Evolutionary conservation across 2,329 filamentous ascomycete genomes (phyloP).

Genomic region (Herpotrichia juniperi): DNA sequence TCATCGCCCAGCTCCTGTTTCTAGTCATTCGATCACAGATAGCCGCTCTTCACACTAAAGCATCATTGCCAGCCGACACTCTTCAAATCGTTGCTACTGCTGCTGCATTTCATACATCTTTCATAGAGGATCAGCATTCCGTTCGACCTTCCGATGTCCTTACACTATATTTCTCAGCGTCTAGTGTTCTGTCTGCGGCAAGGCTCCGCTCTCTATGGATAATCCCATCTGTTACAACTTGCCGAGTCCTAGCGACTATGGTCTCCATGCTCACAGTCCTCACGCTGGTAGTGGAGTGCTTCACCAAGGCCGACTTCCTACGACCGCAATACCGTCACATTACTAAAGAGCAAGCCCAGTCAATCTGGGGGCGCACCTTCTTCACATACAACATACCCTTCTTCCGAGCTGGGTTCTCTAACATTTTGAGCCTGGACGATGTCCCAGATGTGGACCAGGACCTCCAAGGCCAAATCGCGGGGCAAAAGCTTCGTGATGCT

Average conservation of each 20-base stretch:
- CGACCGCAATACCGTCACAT: neutral
- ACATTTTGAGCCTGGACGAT: neutral
- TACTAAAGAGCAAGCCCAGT: neutral
- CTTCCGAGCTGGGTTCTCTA: slow-evolving; percentile 2
- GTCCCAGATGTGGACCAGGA: neutral
- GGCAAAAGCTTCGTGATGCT: neutral
- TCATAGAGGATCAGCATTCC: neutral
- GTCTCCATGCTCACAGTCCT: neutral
- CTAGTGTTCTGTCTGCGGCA: neutral
- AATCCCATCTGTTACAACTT: neutral
- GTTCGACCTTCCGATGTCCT: neutral
- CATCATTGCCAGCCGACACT: neutral
- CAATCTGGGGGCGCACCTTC: neutral
- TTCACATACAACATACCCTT: neutral
- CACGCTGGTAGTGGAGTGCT: neutral
- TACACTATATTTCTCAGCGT: neutral
- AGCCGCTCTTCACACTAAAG: neutral
- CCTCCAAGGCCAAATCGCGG: neutral
- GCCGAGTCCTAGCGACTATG: neutral
- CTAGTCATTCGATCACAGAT: neutral
- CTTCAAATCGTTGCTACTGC: neutral
- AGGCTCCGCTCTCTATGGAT: neutral
- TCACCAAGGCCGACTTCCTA: neutral
- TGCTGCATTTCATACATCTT: neutral
- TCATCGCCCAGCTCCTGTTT: neutral